Base-by-base conservation (phyloP, 73 alveolate genomes). In the Paramecium pentaurelia region DNA sequence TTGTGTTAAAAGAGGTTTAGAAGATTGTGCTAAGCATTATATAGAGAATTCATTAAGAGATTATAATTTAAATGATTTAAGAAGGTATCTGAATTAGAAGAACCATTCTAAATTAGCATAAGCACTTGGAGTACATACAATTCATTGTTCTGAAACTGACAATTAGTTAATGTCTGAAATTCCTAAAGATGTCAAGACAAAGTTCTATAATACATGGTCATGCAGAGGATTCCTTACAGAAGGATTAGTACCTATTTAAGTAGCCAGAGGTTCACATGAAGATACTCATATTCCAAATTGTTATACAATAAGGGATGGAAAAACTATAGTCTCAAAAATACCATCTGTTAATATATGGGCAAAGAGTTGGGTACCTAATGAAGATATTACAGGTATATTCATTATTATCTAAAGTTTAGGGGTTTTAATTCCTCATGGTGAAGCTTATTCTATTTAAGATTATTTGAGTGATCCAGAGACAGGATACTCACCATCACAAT, bases 341-440 rank as follows among this genome's bases (percentile, higher is more conserved):
- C 88, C 64, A 14, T 75, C 88, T 4, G 68, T 75, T 5, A 34
- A 75, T 4, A 37, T 45, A 34, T 22, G 0, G 25, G 88, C 88
- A 5, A 75, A 75, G 34, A 34, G 60, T 34, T 75, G 88, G 88
- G 88, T 75, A 3, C 88, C 88, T n/a, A 34, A 37, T 40, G 68
- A 75, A 75, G 49, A 75, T 20, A 75, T 75, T 16, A 75, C 42
- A 37, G 88, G 88, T 34, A 40, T 40, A 6, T n/a, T 54, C 4
- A 18, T 2, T 18, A 54, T 54, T 16, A 18, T 0, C 4, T 54
- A 3, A 45, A 54, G 22, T n/a, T 54, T 16, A 54, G 70, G 70
- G 20, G 88, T 75, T n/a, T 22, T 75, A n/a, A 75, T 75, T 75
- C 88, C 88, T 12, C 88, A 75, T 75, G 88, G 88, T 1, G 88